phyloP scores from a whole-genome alignment of 352 stramenopile genomes.

The Globisporangium parvum region DNA sequence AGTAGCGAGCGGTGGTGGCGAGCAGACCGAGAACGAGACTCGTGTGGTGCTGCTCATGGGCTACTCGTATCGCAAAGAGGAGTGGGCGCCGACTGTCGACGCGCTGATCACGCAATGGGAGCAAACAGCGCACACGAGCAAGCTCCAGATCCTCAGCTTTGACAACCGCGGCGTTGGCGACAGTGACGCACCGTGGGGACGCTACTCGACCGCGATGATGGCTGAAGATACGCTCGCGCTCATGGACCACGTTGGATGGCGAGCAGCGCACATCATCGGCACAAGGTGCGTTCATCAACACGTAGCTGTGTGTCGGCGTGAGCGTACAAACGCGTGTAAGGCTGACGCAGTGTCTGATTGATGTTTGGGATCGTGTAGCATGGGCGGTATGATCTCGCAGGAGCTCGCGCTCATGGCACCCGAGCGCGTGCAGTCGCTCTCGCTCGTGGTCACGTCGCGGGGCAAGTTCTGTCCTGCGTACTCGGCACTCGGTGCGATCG shows the following conservation, averaged over 20 bases:
- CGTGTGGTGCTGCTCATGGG: constrained; percentile 42
- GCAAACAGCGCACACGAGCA: constrained; percentile 7
- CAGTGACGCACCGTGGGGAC: constrained; percentile 20
- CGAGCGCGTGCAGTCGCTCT: too few species aligned
- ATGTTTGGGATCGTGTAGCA: too few species aligned
- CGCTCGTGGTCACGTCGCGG: too few species aligned
- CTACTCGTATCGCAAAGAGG: constrained; percentile 33
- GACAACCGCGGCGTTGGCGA: constrained; percentile 55
- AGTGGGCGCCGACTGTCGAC: constrained; percentile 30
- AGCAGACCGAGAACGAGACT: constrained; percentile 8
- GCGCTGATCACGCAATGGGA: constrained; percentile 26
- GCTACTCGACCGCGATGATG: constrained; percentile 29
- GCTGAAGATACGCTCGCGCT: constrained; percentile 23
- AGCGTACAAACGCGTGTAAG: too few species aligned
- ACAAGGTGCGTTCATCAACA: constrained; percentile 4
- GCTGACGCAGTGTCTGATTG: too few species aligned
- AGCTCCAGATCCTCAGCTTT: constrained; percentile 43
- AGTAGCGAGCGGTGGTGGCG: background rate
- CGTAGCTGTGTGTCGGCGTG: too few species aligned
- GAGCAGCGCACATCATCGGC: constrained; percentile 2
- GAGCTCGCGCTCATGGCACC: too few species aligned
- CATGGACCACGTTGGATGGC: constrained; percentile 19
- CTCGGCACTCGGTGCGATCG: too few species aligned
- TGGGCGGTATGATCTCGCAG: too few species aligned
- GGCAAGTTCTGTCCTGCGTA: too few species aligned